phyloP scores from a whole-genome alignment of 768 basidiomycete species.

The Boletus sp. region DNA sequence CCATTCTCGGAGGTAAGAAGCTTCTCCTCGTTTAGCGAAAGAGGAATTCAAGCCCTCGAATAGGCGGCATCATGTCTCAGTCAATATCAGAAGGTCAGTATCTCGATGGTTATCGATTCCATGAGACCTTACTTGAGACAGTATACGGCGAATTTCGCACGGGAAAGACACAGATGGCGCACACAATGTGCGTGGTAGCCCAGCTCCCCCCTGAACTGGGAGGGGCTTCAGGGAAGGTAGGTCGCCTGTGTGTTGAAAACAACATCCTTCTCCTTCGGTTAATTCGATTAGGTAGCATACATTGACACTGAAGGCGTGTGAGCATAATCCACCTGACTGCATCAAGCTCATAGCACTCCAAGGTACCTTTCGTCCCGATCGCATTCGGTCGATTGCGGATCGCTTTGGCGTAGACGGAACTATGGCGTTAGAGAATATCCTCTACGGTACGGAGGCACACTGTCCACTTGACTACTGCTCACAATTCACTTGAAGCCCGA shows the following conservation, averaged over 20 bases:
- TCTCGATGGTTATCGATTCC: not conserved
- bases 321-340: not conserved
- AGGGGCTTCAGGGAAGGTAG: constrained; percentile 84
- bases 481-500: constrained; percentile 50
- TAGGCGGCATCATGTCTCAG: constrained; percentile 88
- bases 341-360: constrained; percentile 19
- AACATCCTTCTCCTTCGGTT: not conserved
- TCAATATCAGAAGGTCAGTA: constrained; percentile 83
- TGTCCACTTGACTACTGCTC: not conserved
- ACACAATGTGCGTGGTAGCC: constrained; percentile 88
- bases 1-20: constrained; percentile 74
- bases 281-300: constrained; percentile 66
- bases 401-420: constrained; percentile 90
- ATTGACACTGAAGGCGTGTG: constrained; percentile 78
- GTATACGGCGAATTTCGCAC: constrained; percentile 97
- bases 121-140: constrained; percentile 25
- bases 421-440: constrained; percentile 83
- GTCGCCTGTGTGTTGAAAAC: constrained; percentile 6
- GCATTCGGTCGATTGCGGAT: constrained; percentile 87
- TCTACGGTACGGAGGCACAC: constrained; percentile 59
- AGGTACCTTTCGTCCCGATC: constrained; percentile 95
- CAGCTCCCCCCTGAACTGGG: constrained; percentile 89
- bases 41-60: not conserved
- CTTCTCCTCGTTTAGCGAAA: not conserved
- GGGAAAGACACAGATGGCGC: constrained; percentile 93